Evolutionary conservation across 1,139 yeast genomes (phyloP).

Genomic region (Trichomonascaceae sp.): DNA sequence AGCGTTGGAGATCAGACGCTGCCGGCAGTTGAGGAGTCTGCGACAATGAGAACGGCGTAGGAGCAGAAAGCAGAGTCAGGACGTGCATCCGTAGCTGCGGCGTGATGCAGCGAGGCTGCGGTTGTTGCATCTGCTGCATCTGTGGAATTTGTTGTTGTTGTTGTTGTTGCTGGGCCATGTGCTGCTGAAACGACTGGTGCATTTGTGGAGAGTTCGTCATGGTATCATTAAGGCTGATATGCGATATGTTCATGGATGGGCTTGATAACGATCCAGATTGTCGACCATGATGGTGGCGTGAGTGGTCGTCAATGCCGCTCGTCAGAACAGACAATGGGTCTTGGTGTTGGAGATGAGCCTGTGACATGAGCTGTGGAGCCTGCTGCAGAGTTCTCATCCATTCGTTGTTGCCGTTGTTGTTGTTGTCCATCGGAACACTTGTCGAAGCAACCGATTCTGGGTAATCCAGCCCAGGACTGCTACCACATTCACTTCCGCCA

Average conservation of each 20-base stretch:
- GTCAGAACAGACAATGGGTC: background rate
- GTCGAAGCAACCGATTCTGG: background rate
- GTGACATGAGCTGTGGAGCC: background rate
- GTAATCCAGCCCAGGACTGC: background rate
- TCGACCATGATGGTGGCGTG: background rate
- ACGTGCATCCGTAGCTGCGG: slow-evolving; percentile 59
- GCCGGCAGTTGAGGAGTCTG: slow-evolving; percentile 49
- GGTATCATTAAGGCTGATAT: background rate
- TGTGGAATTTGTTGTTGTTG: too few species aligned
- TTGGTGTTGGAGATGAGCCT: background rate
- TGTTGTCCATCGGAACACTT: too few species aligned
- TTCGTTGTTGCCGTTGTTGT: background rate
- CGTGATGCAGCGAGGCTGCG: slow-evolving; percentile 31
- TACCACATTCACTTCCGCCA: slow-evolving; percentile 3
- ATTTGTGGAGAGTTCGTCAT: too few species aligned
- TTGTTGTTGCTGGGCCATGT: too few species aligned
- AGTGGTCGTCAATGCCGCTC: background rate
- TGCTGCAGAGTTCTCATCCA: background rate
- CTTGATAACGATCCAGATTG: background rate
- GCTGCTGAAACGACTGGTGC: too few species aligned
- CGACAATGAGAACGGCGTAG: slow-evolving; percentile 44
- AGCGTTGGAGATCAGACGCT: slow-evolving; percentile 58
- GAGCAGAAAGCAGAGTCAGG: slow-evolving; percentile 40
- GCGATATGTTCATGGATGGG: background rate
- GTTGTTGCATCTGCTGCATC: too few species aligned